Evolutionary conservation across 768 basidiomycete species (phyloP).

Genomic region (Russula emetica): DNA sequence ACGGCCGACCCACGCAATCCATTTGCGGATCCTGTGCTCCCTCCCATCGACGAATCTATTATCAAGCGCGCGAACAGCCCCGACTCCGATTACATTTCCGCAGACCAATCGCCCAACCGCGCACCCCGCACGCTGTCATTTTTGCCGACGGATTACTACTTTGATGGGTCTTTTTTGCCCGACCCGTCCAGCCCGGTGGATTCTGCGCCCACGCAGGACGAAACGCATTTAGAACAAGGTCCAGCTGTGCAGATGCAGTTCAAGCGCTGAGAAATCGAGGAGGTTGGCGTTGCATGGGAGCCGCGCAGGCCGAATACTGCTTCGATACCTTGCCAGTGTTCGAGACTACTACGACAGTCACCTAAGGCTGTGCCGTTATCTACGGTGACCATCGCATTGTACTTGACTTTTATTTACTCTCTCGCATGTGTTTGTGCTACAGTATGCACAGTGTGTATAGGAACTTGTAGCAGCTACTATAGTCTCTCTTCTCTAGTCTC

Average conservation of each 20-base stretch:
- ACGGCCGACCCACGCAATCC: not conserved
- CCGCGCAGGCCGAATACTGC: not conserved
- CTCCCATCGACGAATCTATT: not conserved
- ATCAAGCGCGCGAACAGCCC: slow-evolving; percentile 4
- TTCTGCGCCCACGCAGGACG: too few relatives aligned
- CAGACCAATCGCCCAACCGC: not conserved
- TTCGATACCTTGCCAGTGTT: not conserved
- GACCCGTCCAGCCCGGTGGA: not conserved
- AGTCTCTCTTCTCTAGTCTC: too few relatives aligned
- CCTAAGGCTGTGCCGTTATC: not conserved
- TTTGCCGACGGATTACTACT: not conserved
- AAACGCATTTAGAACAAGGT: not conserved
- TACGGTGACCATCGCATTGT: not conserved
- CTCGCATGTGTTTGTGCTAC: not conserved
- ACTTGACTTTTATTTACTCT: not conserved
- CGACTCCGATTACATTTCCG: not conserved
- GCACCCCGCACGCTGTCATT: not conserved
- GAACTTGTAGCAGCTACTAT: not conserved
- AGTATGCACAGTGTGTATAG: not conserved
- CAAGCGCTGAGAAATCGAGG: slow-evolving; percentile 9
- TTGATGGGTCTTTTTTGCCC: not conserved
- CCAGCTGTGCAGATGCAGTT: not conserved
- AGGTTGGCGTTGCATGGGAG: not conserved
- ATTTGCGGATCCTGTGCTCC: slow-evolving; percentile 12
- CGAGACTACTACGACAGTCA: not conserved